Evolutionary conservation across 805 yeast species (phyloP).

Genomic region (Metschnikowia picachoensis): DNA sequence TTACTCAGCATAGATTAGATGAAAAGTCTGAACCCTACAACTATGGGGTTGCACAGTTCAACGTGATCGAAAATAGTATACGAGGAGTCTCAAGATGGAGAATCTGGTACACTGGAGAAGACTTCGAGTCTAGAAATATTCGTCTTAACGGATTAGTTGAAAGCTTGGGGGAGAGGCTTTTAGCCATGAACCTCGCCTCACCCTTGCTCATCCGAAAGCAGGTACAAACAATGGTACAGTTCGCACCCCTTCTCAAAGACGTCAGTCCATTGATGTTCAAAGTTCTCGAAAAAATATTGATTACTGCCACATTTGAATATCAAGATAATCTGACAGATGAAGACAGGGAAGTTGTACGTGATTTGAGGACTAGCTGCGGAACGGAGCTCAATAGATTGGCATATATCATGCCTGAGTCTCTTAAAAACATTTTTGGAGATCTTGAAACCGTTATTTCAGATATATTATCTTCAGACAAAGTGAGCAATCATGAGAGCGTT

Average conservation of each 20-base stretch:
- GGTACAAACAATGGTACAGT: slow-evolving; percentile 89
- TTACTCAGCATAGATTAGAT: slow-evolving; percentile 50
- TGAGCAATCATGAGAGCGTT: slow-evolving; percentile 87
- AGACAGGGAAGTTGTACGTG: slow-evolving; percentile 74
- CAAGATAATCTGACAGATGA: slow-evolving; percentile 68
- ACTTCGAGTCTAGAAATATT: slow-evolving; percentile 49
- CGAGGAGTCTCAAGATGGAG: slow-evolving; percentile 95
- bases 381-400: slow-evolving; percentile 93
- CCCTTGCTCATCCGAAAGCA: slow-evolving; percentile 81
- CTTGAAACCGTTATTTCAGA: slow-evolving; percentile 76
- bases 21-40: slow-evolving; percentile 65
- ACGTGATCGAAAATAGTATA: slow-evolving; percentile 82
- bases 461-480: slow-evolving; percentile 62
- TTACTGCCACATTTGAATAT: slow-evolving; percentile 78
- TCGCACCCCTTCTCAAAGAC: slow-evolving; percentile 84
- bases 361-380: slow-evolving; percentile 87
- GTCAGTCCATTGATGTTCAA: slow-evolving; percentile 70
- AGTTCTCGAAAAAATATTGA: slow-evolving; percentile 79
- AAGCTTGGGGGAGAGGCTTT: slow-evolving; percentile 65
- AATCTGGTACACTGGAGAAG: slow-evolving; percentile 72
- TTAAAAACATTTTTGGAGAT: slow-evolving; percentile 76
- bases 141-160: slow-evolving; percentile 56
- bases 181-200: slow-evolving; percentile 71
- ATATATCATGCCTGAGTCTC: slow-evolving; percentile 87
- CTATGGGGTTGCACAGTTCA: slow-evolving; percentile 76